Evolutionary conservation across 139 green algal genomes (phyloP).

Genomic region (Spirogloea muscicola): DNA sequence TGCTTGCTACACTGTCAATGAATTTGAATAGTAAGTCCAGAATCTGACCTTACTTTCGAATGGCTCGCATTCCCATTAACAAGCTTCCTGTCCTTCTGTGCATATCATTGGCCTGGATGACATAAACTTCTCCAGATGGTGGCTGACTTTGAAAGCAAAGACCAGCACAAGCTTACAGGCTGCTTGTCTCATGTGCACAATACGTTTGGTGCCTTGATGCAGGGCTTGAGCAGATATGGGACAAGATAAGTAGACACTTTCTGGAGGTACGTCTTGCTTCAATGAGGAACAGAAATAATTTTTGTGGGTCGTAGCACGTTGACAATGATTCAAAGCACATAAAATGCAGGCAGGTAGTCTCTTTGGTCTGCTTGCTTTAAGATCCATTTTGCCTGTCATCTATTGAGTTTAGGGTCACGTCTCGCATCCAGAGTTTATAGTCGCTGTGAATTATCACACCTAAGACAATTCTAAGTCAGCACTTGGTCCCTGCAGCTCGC

Average conservation of each 20-base stretch:
- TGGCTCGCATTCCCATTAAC: too few relatives aligned
- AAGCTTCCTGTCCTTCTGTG: too few relatives aligned
- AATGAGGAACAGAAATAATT: background rate
- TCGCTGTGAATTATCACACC: background rate
- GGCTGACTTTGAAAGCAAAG: background rate
- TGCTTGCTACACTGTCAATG: conserved; percentile 30
- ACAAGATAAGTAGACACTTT: conserved; percentile 29
- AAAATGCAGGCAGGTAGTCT: background rate
- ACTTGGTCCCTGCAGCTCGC: conserved; percentile 16
- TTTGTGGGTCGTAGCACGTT: background rate
- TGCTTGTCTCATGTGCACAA: too few relatives aligned
- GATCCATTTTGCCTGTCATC: background rate
- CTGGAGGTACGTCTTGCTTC: conserved; percentile 21
- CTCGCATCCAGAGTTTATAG: background rate
- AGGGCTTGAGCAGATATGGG: conserved; percentile 40
- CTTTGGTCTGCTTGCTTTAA: background rate
- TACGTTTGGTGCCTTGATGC: background rate
- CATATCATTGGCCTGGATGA: background rate
- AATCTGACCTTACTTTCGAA: too few relatives aligned
- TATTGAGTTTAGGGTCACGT: conserved; percentile 1
- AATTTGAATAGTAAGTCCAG: conserved; percentile 40
- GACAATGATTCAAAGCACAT: background rate
- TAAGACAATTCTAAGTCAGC: background rate
- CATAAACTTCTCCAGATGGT: background rate
- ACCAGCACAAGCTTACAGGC: too few relatives aligned